Percentiles rank a stretch among this genome's conserved stretches.
phyloP scores from a whole-genome alignment of 257 asterid species.

The Anisodus acutangulus region DNA sequence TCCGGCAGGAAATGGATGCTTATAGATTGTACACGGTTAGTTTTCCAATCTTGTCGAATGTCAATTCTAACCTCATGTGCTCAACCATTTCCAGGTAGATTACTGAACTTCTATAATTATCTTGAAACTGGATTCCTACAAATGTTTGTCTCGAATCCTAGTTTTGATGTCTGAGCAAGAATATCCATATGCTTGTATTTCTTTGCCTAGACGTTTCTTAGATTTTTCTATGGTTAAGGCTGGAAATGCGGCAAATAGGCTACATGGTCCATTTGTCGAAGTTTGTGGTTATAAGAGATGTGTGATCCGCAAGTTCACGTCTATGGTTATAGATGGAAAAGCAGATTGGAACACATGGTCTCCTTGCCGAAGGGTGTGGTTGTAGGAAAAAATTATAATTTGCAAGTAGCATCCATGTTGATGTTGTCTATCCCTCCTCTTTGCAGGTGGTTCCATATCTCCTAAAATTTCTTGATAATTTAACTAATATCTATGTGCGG shows the following conservation, averaged over 20 bases:
- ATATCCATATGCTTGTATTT: constrained; percentile 16
- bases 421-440: background rate
- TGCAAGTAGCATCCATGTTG: background rate
- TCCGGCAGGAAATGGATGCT: constrained; percentile 93
- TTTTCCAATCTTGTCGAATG: background rate
- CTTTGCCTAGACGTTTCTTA: background rate
- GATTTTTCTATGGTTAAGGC: constrained; percentile 19
- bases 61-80: background rate
- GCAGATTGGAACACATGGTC: background rate
- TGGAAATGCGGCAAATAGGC: background rate
- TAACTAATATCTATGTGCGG: constrained; percentile 92
- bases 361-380: constrained; percentile 7
- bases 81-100: background rate
- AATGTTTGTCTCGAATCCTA: constrained; percentile 17
- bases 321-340: background rate
- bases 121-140: constrained; percentile 22
- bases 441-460: constrained; percentile 81
- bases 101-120: background rate
- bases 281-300: constrained; percentile 10
- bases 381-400: background rate
- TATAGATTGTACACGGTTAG: constrained; percentile 86
- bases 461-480: constrained; percentile 80
- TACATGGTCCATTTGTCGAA: background rate
- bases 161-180: constrained; percentile 1
- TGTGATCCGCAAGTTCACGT: background rate